These are phyloP conservation scores for Dendrobium catenatum DNA, from an alignment of 106 monocot species.

Conservation along the genomic window DNA sequence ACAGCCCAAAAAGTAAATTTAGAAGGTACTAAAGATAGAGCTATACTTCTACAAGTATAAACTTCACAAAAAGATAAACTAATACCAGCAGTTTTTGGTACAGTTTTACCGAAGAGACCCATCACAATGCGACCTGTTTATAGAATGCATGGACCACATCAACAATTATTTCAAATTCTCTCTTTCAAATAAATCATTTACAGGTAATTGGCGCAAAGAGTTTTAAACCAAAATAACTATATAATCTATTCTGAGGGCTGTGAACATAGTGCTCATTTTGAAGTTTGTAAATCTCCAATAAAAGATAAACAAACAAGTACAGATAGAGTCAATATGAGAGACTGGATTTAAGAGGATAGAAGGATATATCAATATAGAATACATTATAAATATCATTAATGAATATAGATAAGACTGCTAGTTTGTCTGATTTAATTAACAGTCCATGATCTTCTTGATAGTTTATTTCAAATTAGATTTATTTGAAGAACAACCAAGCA, in stretches of 20 bases:
- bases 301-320: not conserved
- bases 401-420: not conserved
- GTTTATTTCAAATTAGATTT: not conserved
- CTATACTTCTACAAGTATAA: not conserved
- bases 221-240: not conserved
- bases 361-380: not conserved
- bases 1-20: not conserved
- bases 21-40: not conserved
- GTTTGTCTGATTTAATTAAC: not conserved
- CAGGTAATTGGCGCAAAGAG: not conserved
- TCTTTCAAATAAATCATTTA: not conserved
- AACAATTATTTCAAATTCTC: not conserved
- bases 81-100: slow-evolving; percentile 93
- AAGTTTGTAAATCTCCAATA: not conserved
- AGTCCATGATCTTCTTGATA: not conserved
- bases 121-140: slow-evolving; percentile 74
- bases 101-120: slow-evolving; percentile 88
- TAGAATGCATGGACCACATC: slow-evolving; percentile 1
- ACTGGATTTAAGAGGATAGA: not conserved
- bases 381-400: slow-evolving; percentile 1
- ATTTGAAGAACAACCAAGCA: not conserved
- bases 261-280: not conserved
- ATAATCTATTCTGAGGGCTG: not conserved
- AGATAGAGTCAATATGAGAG: not conserved
- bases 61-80: not conserved